Percentiles rank a stretch among this genome's conserved stretches.
Evolutionary conservation across 352 stramenopile genomes (phyloP).

Genomic region (Pythium sp.): DNA sequence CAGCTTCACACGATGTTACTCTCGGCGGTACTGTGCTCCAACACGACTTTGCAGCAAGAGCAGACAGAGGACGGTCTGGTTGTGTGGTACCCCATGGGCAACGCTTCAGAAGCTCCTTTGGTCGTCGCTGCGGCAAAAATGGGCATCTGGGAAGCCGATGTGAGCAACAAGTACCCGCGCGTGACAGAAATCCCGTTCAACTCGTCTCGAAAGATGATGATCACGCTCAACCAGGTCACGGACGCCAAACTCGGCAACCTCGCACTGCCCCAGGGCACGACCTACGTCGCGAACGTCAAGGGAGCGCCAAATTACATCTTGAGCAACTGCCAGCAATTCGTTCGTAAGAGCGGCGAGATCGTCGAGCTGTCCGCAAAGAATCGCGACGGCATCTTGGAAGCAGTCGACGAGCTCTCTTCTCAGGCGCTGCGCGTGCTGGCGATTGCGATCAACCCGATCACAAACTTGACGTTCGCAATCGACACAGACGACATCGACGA

Average conservation of each 20-base stretch:
- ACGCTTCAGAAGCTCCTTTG: conserved; percentile 41
- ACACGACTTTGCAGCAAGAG: conserved; percentile 37
- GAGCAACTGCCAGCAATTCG: conserved; percentile 31
- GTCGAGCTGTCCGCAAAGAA: conserved; percentile 19
- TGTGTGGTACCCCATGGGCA: conserved; percentile 32
- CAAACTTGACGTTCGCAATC: conserved; percentile 14
- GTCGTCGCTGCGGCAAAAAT: conserved; percentile 41
- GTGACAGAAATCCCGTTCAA: conserved; percentile 87
- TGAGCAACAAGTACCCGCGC: conserved; percentile 38
- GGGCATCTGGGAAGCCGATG: conserved; percentile 30
- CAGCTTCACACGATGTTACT: conserved; percentile 33
- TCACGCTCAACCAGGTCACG: conserved; percentile 25
- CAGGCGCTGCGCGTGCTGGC: conserved; percentile 67
- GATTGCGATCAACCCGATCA: conserved; percentile 55
- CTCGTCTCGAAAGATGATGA: conserved; percentile 92
- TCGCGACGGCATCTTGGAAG: conserved; percentile 25
- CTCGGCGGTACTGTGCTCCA: conserved; percentile 38
- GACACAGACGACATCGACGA: conserved; percentile 28
- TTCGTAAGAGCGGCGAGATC: conserved; percentile 26
- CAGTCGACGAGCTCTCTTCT: conserved; percentile 31
- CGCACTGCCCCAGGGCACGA: conserved; percentile 16
- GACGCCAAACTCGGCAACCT: conserved; percentile 26
- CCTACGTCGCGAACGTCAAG: conserved; percentile 34
- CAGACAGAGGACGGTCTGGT: conserved; percentile 13
- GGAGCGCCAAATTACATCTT: conserved; percentile 42